Evolutionary conservation across 2,329 filamentous ascomycete species (phyloP).

Genomic region (Aspergillus melleus): DNA sequence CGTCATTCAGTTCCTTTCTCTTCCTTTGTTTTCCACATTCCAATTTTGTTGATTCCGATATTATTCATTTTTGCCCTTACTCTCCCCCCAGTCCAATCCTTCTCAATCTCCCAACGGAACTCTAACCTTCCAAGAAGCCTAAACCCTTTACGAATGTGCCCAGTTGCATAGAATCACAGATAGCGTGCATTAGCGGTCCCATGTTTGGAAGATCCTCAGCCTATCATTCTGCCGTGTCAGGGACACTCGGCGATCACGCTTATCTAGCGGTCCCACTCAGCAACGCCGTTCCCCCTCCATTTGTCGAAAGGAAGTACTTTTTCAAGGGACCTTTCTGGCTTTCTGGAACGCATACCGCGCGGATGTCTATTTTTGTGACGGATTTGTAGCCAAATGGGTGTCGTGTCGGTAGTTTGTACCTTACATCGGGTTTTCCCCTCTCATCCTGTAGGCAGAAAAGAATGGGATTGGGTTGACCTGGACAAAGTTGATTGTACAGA

Average conservation of each 20-base stretch:
- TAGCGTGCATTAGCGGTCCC: constrained; percentile 3
- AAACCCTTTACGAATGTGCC: constrained; percentile 3
- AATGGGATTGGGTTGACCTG: background rate
- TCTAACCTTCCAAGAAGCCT: background rate
- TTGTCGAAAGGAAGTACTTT: constrained; percentile 10
- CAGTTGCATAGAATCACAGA: constrained; percentile 13
- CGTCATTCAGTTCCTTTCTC: background rate
- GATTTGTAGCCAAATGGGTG: background rate
- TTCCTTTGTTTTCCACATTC: background rate
- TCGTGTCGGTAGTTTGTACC: background rate
- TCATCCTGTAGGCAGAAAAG: background rate
- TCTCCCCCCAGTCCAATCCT: background rate
- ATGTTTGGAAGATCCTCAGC: constrained; percentile 8
- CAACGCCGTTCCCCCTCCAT: background rate
- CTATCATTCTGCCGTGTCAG: constrained; percentile 10
- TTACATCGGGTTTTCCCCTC: background rate
- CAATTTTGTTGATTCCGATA: background rate
- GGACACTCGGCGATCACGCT: constrained; percentile 9
- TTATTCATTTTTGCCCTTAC: background rate
- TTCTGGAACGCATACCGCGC: background rate
- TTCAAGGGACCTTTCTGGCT: background rate
- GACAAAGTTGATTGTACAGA: background rate
- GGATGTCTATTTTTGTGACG: background rate
- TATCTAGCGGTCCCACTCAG: constrained; percentile 5
- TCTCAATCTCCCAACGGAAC: background rate